Evolutionary conservation across 257 asterid genomes (phyloP), one percentile per base, ranked within the genome.

Genomic region (Gentiana straminea): DNA sequence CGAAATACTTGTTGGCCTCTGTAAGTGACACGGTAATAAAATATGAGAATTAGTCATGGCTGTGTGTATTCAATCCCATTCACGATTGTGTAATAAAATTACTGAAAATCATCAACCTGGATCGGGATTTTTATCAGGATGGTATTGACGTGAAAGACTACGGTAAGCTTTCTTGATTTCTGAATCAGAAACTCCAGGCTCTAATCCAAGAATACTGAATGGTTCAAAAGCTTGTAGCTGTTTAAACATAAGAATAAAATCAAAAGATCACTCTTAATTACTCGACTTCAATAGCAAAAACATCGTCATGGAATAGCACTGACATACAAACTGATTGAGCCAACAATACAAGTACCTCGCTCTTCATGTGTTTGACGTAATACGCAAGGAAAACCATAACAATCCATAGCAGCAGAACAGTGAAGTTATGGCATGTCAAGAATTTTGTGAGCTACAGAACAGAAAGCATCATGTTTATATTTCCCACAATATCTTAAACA

Each of bases 111-210:
- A 38, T 68, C 58, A 75, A 91, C 95, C 95, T 81, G 94, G 98
- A 55, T 91, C 95, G 1, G 98, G 96, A 70, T 91, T 91, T 75
- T 91, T 91, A 81, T 91, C 98, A 15, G 98, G 96, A 61, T 91
- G 96, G 73, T 91, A 91, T 64, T 83, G 94, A 63, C 87, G 73
- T 59, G 98, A 91, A 61, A 87, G 96, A 68, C 77, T 78, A 72
- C 98, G 77, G 71, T 87, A 91, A n/a, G 95, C 94, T 78, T 84
- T 91, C 86, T 91, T 91, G 70, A 91, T 87, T 57, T 61, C 86
- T n/a, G 86, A 61, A 9, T 87, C 94, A 12, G 94, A 73, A 63
- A 89, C 98, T 59, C 96, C 96, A 54, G 94, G 78, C 68, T 77
- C 84, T 68, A 91, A 65, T 71, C 94, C 98, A 75, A 91, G 98